Evolutionary conservation across 108 stramenopile genomes (phyloP).

Genomic region (Fragilaria crotonensis): DNA sequence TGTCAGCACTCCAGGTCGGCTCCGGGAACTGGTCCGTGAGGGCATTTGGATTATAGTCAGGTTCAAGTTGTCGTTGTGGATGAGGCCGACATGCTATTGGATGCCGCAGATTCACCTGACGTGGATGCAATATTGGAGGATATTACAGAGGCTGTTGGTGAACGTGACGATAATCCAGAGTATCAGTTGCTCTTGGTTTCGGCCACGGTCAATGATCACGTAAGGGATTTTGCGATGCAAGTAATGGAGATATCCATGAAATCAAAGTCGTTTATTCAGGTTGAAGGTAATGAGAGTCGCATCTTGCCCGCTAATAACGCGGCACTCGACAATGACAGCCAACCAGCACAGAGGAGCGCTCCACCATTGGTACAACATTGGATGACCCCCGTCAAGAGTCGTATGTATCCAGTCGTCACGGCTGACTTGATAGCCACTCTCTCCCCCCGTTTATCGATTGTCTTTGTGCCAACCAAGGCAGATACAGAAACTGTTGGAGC

Average conservation of each 20-base stretch:
- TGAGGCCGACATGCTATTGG: constrained; percentile 36
- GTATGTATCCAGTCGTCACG: constrained; percentile 24
- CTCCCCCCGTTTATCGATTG: constrained; percentile 30
- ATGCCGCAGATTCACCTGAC: constrained; percentile 37
- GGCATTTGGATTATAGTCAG: constrained; percentile 19
- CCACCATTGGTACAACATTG: constrained; percentile 31
- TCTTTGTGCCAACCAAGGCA: constrained; percentile 42
- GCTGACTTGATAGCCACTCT: constrained; percentile 36
- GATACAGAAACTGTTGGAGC: constrained; percentile 32
- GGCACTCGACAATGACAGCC: constrained; percentile 2
- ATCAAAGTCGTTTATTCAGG: background rate
- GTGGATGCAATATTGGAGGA: constrained; percentile 23
- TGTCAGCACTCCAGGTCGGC: constrained; percentile 40
- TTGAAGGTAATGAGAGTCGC: background rate
- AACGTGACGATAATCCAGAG: constrained; percentile 39
- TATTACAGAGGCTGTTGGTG: too few relatives aligned
- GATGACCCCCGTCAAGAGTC: constrained; percentile 33
- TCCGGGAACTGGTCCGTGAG: constrained; percentile 41
- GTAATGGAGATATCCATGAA: constrained; percentile 28
- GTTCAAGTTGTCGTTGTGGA: constrained; percentile 34
- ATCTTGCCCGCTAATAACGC: background rate
- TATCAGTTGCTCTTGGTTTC: constrained; percentile 46
- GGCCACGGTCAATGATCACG: constrained; percentile 40
- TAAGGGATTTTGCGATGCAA: constrained; percentile 30
- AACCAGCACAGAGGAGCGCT: too few relatives aligned